Base-by-base conservation (phyloP, 257 asterid genomes). In the Nicotiana otophora region DNA sequence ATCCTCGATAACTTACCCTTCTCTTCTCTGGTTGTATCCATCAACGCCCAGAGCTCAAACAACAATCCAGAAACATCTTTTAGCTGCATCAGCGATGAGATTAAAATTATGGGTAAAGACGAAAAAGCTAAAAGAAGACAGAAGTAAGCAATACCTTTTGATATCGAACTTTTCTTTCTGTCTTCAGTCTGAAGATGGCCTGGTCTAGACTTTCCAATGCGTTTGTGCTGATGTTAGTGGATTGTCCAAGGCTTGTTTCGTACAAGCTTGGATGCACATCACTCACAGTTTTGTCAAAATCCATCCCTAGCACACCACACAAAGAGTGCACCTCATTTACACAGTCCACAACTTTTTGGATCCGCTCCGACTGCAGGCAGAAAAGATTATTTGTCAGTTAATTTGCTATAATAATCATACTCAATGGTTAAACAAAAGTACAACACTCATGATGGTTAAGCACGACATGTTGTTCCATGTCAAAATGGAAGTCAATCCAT, bases 1-100 rank as follows among this genome's bases (percentile, higher is more conserved):
- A 82, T 48, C 80, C 28, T 72, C 15, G 55, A 62, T 36, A 82
- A 82, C 75, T 36, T 57, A 17, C 61, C 17, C 80, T 82, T 74
- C 68, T 82, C 84, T 82, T 72, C 84, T 63, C 70, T 58, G 7
- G 84, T 66, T 82, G 84, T 74, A 72, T 82, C 84, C 84, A 72
- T 82, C 48, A 82, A 82, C 31, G 65, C 74, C 84, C 84, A 82
- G 11, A 82, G 84, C 48, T 82, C 84, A 42, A 72, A 20, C 80
- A 82, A 63, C 34, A 67, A 70, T 12, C 74, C 69, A 51, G 81
- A 26, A 20, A 74, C 69, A 58, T 82, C 81, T 72, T 82, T 74
- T 23, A 82, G 84, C 84, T 82, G 63, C 81, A 74, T 34, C 63
- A 60, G 7, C 12, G 34, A 69, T 23, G 20, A 72, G 20, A 72